A percentile compares a stretch with the other conserved stretches of the same genome.
phyloP scores from a whole-genome alignment of 2,329 filamentous ascomycete genomes.

The Paracorniculantispora psalliotae region DNA sequence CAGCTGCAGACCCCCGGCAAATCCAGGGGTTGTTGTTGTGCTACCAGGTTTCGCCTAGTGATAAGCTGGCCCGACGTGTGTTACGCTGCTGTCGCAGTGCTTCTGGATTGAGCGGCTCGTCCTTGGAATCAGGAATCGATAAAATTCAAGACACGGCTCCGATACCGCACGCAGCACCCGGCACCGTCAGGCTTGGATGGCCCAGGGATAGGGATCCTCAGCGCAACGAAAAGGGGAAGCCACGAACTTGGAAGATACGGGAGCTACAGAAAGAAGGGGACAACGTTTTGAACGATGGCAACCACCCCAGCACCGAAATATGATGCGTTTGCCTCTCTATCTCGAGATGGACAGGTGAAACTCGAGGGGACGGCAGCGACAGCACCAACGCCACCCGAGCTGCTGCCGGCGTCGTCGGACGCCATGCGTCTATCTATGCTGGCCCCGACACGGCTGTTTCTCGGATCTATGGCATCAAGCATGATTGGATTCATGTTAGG shows the following conservation, averaged over 20 bases:
- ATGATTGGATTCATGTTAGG: slow-evolving; percentile 67
- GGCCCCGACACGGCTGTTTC: slow-evolving; percentile 59
- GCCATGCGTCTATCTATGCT: slow-evolving; percentile 55
- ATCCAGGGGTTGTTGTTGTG: background rate
- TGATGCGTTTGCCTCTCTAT: background rate
- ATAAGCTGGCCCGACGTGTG: slow-evolving; percentile 3
- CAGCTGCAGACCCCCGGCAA: background rate
- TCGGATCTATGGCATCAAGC: slow-evolving; percentile 60
- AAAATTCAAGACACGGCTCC: background rate
- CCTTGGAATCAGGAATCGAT: background rate
- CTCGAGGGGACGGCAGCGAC: background rate
- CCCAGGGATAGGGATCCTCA: background rate
- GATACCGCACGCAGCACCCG: background rate
- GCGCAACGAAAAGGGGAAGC: background rate
- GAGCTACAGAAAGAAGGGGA: background rate
- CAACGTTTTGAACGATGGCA: background rate
- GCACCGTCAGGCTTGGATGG: too few relatives aligned
- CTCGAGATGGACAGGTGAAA: background rate
- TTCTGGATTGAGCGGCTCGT: too few relatives aligned
- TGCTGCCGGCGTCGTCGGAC: slow-evolving; percentile 7
- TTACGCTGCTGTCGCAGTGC: background rate
- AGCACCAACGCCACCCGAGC: background rate
- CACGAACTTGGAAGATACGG: background rate
- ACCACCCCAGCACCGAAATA: background rate
- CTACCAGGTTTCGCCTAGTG: background rate